phyloP scores from a whole-genome alignment of 148 eudicot species.

The Fagopyrum tataricum region DNA sequence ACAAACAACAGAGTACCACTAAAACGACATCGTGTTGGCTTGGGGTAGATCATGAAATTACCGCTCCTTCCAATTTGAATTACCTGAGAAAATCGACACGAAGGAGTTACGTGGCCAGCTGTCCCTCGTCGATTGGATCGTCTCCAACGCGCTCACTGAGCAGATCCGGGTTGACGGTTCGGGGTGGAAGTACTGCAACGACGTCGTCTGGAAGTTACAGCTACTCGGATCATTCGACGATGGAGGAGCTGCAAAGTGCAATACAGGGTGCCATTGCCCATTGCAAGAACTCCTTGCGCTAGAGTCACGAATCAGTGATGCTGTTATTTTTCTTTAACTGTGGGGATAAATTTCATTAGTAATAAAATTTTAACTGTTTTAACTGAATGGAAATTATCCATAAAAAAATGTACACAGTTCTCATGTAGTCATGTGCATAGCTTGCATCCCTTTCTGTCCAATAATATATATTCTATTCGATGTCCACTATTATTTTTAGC shows the following conservation, averaged over 20 bases:
- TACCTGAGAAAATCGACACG: conserved; percentile 24
- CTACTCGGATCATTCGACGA: conserved; percentile 36
- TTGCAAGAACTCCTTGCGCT: conserved; percentile 79
- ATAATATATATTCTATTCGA: no score
- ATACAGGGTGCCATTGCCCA: conserved; percentile 92
- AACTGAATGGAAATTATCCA: no score
- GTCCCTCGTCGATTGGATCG: conserved; percentile 81
- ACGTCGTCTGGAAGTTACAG: conserved; percentile 12
- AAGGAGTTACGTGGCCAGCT: conserved; percentile 44
- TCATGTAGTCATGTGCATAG: no score
- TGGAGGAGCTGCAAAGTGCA: conserved; percentile 89
- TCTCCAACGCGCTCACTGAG: conserved; percentile 64
- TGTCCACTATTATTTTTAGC: no score
- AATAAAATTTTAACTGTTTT: background rate
- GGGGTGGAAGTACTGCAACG: conserved; percentile 3
- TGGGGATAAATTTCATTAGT: background rate
- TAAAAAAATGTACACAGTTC: no score
- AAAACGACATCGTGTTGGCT: background rate
- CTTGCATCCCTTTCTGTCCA: no score
- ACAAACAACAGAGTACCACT: background rate
- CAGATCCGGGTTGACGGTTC: conserved; percentile 24
- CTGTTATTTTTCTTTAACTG: background rate
- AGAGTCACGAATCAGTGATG: conserved; percentile 16
- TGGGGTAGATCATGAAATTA: background rate
- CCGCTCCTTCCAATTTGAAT: conserved; percentile 16